Conservation (phyloP, 164 flowering plant genomes). For the Akebia trifoliata region DNA sequence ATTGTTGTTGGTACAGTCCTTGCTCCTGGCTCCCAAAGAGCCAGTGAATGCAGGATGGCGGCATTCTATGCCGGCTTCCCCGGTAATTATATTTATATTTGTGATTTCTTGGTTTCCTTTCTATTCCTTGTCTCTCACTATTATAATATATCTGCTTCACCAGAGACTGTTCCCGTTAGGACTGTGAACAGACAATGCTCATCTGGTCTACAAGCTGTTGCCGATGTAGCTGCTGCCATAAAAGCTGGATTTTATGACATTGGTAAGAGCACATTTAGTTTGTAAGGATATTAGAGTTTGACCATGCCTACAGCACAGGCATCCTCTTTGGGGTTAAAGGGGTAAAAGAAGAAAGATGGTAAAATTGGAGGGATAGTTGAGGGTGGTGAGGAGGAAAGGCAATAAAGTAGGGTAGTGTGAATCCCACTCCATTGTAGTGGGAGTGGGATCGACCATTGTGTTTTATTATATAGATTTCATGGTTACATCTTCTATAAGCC, state of each 20-base stretch:
- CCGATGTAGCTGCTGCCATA: slow-evolving; percentile 97
- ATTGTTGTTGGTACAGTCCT: slow-evolving; percentile 92
- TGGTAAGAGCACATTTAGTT: slow-evolving; percentile 36
- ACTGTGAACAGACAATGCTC: slow-evolving; percentile 98
- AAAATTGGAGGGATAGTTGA: too few species aligned
- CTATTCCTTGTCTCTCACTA: neutral
- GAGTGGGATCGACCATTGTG: too few species aligned
- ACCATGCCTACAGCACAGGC: too few species aligned
- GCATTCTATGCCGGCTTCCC: slow-evolving; percentile 99
- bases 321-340: too few species aligned
- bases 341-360: too few species aligned
- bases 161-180: slow-evolving; percentile 93
- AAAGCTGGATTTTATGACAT: slow-evolving; percentile 97
- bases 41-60: slow-evolving; percentile 97
- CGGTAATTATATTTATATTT: too few species aligned
- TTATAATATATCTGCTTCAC: neutral
- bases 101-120: too few species aligned
- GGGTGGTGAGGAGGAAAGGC: too few species aligned
- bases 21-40: slow-evolving; percentile 90
- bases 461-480: too few species aligned
- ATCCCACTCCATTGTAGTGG: too few species aligned
- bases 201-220: slow-evolving; percentile 99
- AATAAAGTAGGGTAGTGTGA: too few species aligned
- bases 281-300: neutral
- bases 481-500: too few species aligned